A percentile compares a stretch with the other conserved stretches of the same genome.
Evolutionary conservation across 2,329 filamentous ascomycete species (phyloP).

Genomic region (Bipolaris bicolor): DNA sequence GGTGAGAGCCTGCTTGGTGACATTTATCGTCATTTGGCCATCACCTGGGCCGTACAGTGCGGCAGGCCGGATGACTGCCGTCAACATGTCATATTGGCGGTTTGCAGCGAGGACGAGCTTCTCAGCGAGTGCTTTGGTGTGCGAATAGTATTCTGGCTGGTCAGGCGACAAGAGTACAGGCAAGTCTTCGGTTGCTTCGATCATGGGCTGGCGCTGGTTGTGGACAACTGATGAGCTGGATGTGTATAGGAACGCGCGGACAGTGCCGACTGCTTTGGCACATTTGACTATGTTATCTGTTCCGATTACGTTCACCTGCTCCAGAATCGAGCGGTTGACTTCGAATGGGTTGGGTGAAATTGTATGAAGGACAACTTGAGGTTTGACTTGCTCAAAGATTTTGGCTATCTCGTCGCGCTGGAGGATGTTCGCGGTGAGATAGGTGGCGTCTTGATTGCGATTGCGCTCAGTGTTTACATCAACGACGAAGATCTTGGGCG

Average conservation of each 20-base stretch:
- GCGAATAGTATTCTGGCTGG: constrained; percentile 1
- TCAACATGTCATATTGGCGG: not conserved
- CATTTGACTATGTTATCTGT: constrained; percentile 51
- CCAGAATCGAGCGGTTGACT: not conserved
- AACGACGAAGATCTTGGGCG: not conserved
- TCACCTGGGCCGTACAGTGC: not conserved
- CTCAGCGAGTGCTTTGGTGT: not conserved
- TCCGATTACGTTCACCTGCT: constrained; percentile 55
- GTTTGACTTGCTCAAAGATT: not conserved
- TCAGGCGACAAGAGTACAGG: not conserved
- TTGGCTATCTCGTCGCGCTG: not conserved
- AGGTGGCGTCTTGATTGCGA: not conserved
- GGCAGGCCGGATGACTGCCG: not conserved
- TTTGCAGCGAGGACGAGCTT: not conserved
- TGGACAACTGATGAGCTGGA: constrained; percentile 12
- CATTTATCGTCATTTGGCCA: not conserved
- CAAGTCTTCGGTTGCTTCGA: not conserved
- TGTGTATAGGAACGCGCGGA: constrained; percentile 51
- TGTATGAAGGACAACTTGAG: not conserved
- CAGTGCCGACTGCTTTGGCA: constrained; percentile 44
- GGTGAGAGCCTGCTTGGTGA: not conserved
- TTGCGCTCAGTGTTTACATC: constrained; percentile 1
- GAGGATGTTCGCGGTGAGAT: not conserved
- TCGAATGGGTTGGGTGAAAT: constrained; percentile 1
- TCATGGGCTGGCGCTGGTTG: not conserved